These are phyloP conservation scores for Amanita rimosa DNA, from an alignment of 768 basidiomycete species.

Conservation along the genomic window DNA sequence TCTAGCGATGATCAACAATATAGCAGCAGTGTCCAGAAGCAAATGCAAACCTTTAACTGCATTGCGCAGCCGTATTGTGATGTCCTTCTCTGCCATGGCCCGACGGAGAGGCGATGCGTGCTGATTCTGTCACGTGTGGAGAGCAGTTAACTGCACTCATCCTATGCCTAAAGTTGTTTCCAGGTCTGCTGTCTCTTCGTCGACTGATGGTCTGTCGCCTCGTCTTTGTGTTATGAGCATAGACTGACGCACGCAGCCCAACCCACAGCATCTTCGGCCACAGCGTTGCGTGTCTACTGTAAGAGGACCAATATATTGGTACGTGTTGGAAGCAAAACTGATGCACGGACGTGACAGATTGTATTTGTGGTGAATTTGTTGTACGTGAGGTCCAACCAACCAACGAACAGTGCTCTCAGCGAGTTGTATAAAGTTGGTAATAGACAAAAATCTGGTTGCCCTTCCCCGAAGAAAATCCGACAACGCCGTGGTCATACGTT, in stretches of 20 bases:
- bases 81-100: conserved; percentile 76
- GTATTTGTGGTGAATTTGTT: conserved; percentile 82
- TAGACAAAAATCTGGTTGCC: conserved; percentile 60
- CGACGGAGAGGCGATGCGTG: conserved; percentile 14
- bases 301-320: conserved; percentile 19
- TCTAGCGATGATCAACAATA: conserved; percentile 35
- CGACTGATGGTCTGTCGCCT: conserved; percentile 57
- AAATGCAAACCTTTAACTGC: conserved; percentile 59
- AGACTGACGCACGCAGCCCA: conserved; percentile 35
- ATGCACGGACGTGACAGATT: conserved; percentile 35
- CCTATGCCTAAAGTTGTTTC: conserved; percentile 90
- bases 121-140: conserved; percentile 5
- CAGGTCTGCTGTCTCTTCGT: conserved; percentile 80
- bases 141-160: background rate
- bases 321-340: background rate
- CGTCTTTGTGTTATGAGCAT: background rate
- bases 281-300: conserved; percentile 78
- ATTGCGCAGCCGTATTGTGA: conserved; percentile 59
- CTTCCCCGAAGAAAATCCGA: conserved; percentile 71
- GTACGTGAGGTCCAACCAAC: conserved; percentile 29
- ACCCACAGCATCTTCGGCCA: conserved; percentile 69
- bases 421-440: conserved; percentile 42
- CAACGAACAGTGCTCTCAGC: background rate
- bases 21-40: conserved; percentile 4
- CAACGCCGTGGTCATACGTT: conserved; percentile 69